A percentile compares a stretch with the other conserved stretches of the same genome.
phyloP scores from a whole-genome alignment of 2,329 filamentous ascomycete species.

The Trichophyton benhamiae region DNA sequence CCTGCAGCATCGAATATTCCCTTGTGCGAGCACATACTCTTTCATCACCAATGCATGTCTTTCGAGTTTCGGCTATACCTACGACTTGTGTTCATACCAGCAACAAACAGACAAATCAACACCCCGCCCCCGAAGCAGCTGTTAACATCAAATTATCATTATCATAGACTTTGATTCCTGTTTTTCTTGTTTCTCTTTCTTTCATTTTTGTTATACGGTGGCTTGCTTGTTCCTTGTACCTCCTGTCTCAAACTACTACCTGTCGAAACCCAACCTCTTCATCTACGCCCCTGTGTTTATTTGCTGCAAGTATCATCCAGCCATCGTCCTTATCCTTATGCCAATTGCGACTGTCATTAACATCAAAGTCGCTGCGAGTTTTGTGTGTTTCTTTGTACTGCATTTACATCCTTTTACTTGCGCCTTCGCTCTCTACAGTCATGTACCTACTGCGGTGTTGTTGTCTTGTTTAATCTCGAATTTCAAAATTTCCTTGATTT shows the following conservation, averaged over 20 bases:
- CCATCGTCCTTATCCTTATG: neutral
- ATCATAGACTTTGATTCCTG: neutral
- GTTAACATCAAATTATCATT: conserved; percentile 1
- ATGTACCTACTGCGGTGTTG: neutral
- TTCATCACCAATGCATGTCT: neutral
- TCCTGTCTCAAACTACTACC: neutral
- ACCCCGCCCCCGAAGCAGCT: neutral
- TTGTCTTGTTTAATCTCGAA: neutral
- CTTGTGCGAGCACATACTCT: neutral
- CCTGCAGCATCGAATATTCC: neutral
- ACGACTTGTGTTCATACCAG: conserved; percentile 1
- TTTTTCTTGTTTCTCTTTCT: no score
- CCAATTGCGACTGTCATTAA: neutral
- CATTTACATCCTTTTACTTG: conserved; percentile 7
- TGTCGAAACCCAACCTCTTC: neutral
- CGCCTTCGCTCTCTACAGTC: neutral
- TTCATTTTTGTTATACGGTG: neutral
- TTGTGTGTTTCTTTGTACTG: conserved; percentile 1
- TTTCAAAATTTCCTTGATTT: neutral
- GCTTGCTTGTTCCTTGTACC: neutral
- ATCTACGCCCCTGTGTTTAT: neutral
- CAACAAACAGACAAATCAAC: neutral
- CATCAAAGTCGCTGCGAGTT: conserved; percentile 1
- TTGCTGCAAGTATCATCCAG: neutral
- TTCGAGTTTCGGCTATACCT: neutral